Conservation (phyloP, 345 rosid species). For the Balakata baccata region DNA sequence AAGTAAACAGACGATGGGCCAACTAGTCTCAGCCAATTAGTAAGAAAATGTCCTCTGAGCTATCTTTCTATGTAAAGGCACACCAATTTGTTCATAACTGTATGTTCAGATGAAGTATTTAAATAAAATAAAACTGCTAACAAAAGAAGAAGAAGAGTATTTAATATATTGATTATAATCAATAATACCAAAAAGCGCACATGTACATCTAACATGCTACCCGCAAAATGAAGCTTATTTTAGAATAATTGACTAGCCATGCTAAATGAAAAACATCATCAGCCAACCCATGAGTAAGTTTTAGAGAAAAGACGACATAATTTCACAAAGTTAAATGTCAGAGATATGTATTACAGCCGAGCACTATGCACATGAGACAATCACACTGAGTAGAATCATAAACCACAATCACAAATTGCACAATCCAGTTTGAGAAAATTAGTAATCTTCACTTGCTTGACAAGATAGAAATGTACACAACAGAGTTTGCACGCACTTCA, state of each 20-base stretch:
- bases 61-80: background rate
- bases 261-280: no score
- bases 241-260: background rate
- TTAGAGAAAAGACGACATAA: background rate
- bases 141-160: background rate
- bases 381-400: background rate
- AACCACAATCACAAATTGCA: no score
- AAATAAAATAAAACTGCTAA: background rate
- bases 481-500: constrained; percentile 53
- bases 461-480: background rate
- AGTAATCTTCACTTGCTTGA: background rate
- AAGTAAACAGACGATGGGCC: background rate
- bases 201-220: no score
- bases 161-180: background rate
- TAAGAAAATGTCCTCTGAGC: background rate
- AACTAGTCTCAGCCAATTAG: background rate
- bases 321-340: background rate
- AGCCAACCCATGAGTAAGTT: no score
- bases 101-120: background rate
- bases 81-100: background rate
- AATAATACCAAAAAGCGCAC: background rate
- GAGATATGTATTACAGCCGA: background rate
- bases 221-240: background rate
- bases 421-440: background rate
- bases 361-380: background rate